Evolutionary conservation across 345 rosid genomes (phyloP).

Genomic region (Alliaria petiolata): DNA sequence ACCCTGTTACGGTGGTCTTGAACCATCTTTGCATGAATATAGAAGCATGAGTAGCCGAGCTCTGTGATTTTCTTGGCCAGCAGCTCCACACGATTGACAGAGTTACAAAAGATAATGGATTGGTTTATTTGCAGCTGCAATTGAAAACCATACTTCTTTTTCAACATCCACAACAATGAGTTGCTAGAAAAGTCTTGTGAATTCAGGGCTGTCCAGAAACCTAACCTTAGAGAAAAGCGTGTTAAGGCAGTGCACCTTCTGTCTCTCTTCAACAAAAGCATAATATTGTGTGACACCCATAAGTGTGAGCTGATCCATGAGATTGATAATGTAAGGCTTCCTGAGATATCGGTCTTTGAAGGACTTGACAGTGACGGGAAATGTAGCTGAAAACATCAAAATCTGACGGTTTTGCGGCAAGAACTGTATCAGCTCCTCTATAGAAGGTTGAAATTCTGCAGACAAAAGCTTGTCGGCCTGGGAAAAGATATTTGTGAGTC

Average conservation of each 20-base stretch:
- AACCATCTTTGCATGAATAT: constrained; percentile 96
- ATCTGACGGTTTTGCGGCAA: constrained; percentile 83
- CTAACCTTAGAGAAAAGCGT: constrained; percentile 97
- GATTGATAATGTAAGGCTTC: constrained; percentile 89
- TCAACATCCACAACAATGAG: background rate
- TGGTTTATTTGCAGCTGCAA: constrained; percentile 97
- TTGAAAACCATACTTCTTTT: background rate
- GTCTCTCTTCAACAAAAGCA: constrained; percentile 99
- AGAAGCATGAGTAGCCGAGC: constrained; percentile 97
- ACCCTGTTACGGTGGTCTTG: constrained; percentile 99
- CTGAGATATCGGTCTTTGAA: constrained; percentile 84
- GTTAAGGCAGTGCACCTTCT: constrained; percentile 99
- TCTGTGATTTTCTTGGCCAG: constrained; percentile 98
- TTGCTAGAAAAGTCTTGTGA: background rate
- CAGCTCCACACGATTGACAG: constrained; percentile 94
- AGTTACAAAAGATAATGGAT: constrained; percentile 96
- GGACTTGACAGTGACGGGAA: constrained; percentile 99
- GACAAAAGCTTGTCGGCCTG: constrained; percentile 45
- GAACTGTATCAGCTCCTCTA: constrained; percentile 89
- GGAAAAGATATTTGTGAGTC: background rate
- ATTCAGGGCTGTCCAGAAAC: background rate
- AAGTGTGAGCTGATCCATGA: constrained; percentile 98
- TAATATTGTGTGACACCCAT: constrained; percentile 95
- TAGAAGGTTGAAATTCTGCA: constrained; percentile 94
- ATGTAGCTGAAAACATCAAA: constrained; percentile 97